Evolutionary conservation across 805 yeast genomes (phyloP), one percentile per base, ranked within the genome.

Genomic region (Metschnikowia vanudenii): DNA sequence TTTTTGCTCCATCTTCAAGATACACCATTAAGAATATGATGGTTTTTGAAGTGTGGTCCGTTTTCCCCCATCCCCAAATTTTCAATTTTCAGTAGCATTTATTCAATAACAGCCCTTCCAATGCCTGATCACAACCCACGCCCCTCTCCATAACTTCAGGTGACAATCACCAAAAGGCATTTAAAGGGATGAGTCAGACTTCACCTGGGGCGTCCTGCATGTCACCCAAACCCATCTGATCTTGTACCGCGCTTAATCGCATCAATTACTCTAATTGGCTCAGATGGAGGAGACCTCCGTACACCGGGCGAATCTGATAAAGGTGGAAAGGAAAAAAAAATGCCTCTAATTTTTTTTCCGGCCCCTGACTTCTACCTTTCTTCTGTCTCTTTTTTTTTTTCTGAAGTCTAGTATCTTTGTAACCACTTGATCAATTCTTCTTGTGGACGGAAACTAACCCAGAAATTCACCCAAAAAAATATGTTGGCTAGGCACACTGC

Each of bases 211-310:
- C 12, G 24, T 20, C 39, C 17, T 22, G 39, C 39, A 37, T 11
- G 28, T 16, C 3, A 14, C 22, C 22, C 17, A 17, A 14, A 11
- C 36, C 32, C 8, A 31, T 24, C 60, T 57, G 74, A 69, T 67
- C 63, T 62, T 52, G 55, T 43, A 67, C 72, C 74, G 74, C 74
- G 74, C 71, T 64, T 67, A 66, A 49, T 48, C 46, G 49, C 52
- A 56, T 29, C 43, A 50, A 56, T 64, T 66, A 65, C 71, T 56
- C 54, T 59, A 60, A 62, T 63, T 57, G 61, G 63, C 48, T 53
- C 48, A 53, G 20, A 18, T 11, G 26, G 19, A 48, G 49, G 47
- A 22, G 19, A 28, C 47, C 41, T 42, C 52, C 46, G 54, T 45
- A 36, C 54, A 50, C 47, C 54, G 5, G 22, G 12, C 8, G 39